Evolutionary conservation across 1,284 basidiomycete species (phyloP).

Genomic region (Sanghuangporus sanghuang): DNA sequence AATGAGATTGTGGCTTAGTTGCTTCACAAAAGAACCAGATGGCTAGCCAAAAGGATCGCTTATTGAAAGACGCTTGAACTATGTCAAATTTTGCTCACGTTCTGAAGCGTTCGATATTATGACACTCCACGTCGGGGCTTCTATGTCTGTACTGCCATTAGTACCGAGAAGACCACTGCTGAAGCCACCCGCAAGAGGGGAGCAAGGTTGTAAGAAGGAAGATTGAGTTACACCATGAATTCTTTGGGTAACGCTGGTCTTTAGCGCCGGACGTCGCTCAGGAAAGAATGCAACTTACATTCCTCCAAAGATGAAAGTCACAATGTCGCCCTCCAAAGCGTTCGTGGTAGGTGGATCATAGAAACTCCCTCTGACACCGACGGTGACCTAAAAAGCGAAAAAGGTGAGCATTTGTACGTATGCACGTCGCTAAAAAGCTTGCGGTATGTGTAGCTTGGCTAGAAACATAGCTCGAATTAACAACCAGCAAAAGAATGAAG

Average conservation of each 20-base stretch:
- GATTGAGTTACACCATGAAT: conserved; percentile 18
- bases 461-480: neutral
- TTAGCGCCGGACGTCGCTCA: neutral
- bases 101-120: conserved; percentile 16
- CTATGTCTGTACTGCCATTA: neutral
- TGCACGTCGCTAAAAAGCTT: neutral
- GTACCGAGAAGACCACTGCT: conserved; percentile 16
- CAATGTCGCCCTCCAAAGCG: conserved; percentile 9
- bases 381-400: neutral
- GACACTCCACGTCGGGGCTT: conserved; percentile 15
- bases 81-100: conserved; percentile 2
- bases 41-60: neutral
- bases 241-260: neutral
- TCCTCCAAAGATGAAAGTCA: conserved; percentile 15
- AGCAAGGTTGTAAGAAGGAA: conserved; percentile 17
- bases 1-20: conserved; percentile 16
- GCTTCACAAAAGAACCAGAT: conserved; percentile 20
- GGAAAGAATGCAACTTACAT: neutral
- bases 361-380: conserved; percentile 13
- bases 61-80: neutral
- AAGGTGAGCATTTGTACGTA: neutral
- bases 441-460: conserved; percentile 11
- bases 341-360: conserved; percentile 13
- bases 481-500: neutral
- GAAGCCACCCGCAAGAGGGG: conserved; percentile 17